These are phyloP conservation scores for Volvox africanus DNA, from an alignment of 139 green algal genomes.

Conservation along the genomic window DNA sequence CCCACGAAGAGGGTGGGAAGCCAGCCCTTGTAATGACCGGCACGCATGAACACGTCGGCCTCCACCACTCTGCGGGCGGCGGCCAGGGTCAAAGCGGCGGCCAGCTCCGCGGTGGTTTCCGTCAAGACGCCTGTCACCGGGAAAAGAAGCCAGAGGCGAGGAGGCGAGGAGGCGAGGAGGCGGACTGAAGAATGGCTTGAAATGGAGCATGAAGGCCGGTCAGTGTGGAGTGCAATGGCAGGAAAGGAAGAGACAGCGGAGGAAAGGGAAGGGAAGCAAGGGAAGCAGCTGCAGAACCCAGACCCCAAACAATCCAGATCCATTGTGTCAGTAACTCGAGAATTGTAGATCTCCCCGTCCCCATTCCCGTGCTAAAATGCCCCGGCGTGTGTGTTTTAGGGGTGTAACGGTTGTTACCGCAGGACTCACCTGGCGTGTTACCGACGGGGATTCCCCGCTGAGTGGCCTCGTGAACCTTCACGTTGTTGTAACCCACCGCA, in stretches of 20 bases:
- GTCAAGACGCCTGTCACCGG: constrained; percentile 85
- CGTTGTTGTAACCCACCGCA: constrained; percentile 99
- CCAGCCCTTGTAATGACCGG: constrained; percentile 95
- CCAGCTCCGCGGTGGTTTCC: constrained; percentile 98
- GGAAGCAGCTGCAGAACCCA: not conserved
- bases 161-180: not conserved
- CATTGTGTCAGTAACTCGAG: too few species aligned
- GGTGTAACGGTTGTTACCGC: not conserved
- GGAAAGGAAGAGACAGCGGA: not conserved
- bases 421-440: constrained; percentile 92
- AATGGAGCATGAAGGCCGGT: too few species aligned
- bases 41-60: constrained; percentile 97
- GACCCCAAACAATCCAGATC: too few species aligned
- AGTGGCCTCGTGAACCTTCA: constrained; percentile 89
- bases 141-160: not conserved
- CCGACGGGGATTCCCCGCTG: constrained; percentile 93
- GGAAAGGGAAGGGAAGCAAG: not conserved
- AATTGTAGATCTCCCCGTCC: too few species aligned
- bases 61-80: constrained; percentile 93
- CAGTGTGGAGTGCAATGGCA: too few species aligned
- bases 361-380: too few species aligned
- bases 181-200: not conserved
- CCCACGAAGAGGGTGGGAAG: constrained; percentile 96
- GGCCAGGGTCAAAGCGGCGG: constrained; percentile 92
- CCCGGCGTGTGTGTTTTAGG: not conserved